Base-by-base conservation (phyloP, 306 rosid genomes). In the Casuarina equisetifolia region DNA sequence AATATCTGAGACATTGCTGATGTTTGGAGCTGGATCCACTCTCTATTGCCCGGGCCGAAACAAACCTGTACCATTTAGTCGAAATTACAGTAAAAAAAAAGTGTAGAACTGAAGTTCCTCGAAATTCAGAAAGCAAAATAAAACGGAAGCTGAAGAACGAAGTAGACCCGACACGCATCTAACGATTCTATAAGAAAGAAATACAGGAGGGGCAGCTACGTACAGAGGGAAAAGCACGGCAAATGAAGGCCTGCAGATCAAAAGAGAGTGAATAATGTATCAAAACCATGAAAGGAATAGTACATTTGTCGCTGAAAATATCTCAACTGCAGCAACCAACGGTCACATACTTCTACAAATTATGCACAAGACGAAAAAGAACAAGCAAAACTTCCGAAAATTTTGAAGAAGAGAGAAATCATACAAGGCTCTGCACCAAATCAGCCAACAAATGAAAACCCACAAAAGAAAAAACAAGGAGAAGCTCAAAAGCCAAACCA, bases 1-100 rank as follows among this genome's bases (percentile, higher is more conserved):
- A 90, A 64, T 85, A 90, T 35, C 75, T 62, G 79, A 90, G 96
- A 80, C 96, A 88, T 61, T 69, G 90, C 81, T 80, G 88, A 81
- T 90, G 85, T 44, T 78, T 80, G 85, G 85, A 78, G 77, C 62
- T 85, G 9, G 87, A 88, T 44, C 76, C 88, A 76, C 88, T 90
- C 86, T 86, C 87, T 81, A 90, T 52, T 36, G 85, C 84, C 76
- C 78, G 74, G 78, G 87, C 49, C 52, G 96, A 86, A 75, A 76
- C 87, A 20, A 78, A 85, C 82, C 96, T 90, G 79, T 17, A 76
- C 36, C 69, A 74, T 46, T 9, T 75, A 61, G 62, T n/a, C 0
- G 4, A 69, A 72, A 68, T 78, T 43, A 54, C 20, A 51, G 32
- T 49, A 43, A 38, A 6, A 25, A 25, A 73, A 62, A 42, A 44